A percentile compares a stretch with the other conserved stretches of the same genome.
Evolutionary conservation across 148 eudicot species (phyloP).

Genomic region (Fallopia convolvulus): DNA sequence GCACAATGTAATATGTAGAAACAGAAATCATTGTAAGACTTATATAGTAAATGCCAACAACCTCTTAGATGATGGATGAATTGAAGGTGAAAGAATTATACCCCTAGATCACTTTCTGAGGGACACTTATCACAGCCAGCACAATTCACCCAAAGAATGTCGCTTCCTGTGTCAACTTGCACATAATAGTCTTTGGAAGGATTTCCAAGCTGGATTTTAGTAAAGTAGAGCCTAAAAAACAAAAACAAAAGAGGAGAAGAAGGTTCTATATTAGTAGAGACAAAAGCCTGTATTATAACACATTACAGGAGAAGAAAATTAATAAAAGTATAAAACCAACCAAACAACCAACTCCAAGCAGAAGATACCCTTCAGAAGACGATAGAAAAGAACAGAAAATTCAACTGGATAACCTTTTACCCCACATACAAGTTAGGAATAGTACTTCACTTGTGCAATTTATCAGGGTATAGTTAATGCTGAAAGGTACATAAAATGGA

Average conservation of each 20-base stretch:
- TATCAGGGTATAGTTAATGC: neutral
- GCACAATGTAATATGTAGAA: neutral
- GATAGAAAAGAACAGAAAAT: neutral
- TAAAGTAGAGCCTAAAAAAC: constrained; percentile 66
- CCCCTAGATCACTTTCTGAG: constrained; percentile 74
- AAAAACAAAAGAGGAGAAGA: neutral
- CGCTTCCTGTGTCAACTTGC: constrained; percentile 97
- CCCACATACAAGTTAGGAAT: neutral
- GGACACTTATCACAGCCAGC: constrained; percentile 84
- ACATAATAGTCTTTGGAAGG: constrained; percentile 81
- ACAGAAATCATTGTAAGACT: neutral
- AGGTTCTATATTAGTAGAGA: neutral
- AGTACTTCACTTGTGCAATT: neutral
- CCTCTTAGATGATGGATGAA: neutral
- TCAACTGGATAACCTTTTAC: neutral
- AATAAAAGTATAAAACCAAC: neutral
- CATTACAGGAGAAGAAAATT: neutral
- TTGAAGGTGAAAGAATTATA: constrained; percentile 17
- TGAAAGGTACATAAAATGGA: neutral
- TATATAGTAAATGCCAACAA: neutral
- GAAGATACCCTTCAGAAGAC: neutral
- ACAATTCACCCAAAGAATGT: constrained; percentile 94
- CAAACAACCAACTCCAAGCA: neutral
- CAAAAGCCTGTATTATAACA: neutral
- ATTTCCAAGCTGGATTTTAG: constrained; percentile 82